A percentile compares a stretch with the other conserved stretches of the same genome.
phyloP scores from a whole-genome alignment of 2,329 filamentous ascomycete genomes.

The Epicoccum sorghinum region DNA sequence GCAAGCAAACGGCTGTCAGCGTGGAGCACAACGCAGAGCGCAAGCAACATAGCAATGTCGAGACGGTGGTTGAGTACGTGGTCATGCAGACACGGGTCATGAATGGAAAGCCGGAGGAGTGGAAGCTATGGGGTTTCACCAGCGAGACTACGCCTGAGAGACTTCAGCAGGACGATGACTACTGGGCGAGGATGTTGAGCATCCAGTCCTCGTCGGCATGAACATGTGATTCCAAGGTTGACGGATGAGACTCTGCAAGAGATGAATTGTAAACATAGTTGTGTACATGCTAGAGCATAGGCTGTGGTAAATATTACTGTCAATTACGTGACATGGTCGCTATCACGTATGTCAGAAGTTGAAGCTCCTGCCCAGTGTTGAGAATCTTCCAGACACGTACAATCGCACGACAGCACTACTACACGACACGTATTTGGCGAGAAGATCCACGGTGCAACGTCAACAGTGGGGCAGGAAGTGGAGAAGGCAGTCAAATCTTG shows the following conservation, averaged over 20 bases:
- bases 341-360: too few species aligned
- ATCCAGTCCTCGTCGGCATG: conserved; percentile 20
- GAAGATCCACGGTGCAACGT: conserved; percentile 7
- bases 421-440: not conserved
- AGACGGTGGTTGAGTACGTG: conserved; percentile 65
- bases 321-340: not conserved
- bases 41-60: conserved; percentile 5
- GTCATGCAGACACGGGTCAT: conserved; percentile 63
- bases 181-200: conserved; percentile 28
- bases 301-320: conserved; percentile 11
- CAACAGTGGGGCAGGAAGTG: conserved; percentile 10
- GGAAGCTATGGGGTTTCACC: conserved; percentile 71
- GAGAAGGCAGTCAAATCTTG: conserved; percentile 2
- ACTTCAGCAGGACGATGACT: conserved; percentile 30
- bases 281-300: conserved; percentile 13
- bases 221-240: not conserved
- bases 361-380: too few species aligned
- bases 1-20: conserved; percentile 21
- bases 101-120: conserved; percentile 55
- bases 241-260: not conserved
- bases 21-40: not conserved
- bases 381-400: too few species aligned
- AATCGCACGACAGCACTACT: too few species aligned
- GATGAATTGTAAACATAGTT: conserved; percentile 23
- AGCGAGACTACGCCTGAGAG: conserved; percentile 53